Evolutionary conservation across 768 basidiomycete genomes (phyloP), one percentile per base, ranked within the genome.

Genomic region (Rhizopogon rudus): DNA sequence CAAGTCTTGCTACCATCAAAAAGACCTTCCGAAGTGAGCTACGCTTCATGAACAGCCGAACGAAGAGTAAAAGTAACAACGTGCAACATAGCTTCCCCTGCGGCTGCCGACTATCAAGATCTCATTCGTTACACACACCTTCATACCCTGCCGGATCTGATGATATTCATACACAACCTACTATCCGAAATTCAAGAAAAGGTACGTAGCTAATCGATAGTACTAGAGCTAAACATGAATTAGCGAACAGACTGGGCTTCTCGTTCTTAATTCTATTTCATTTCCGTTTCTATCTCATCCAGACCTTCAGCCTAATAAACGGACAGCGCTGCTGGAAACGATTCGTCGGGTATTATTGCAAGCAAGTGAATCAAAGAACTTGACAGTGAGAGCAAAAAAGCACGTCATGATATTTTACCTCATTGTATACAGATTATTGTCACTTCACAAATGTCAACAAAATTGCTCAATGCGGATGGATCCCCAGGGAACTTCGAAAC

Each of bases 391-490:
- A 56, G 42, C 49, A 49, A 44, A 37, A 51, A 7, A 35, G 53
- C 52, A 49, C 13, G 25, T 54, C 52, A 33, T 44, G 39, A 44
- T 44, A 52, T 45, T 44, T 29, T 37, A 33, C 52, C 57, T 60
- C 44, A 52, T 59, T 51, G 29, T 33, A 28, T 52, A 37, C 51
- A 82, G 81, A 70, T 81, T 44, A 74, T 88, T 44, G 72, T 78
- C 35, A 88, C 86, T 2, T 83, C 83, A 22, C 87, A 91, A 64
- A 73, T 91, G 59, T 77, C 84, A 13, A 89, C 84, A 0, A 90
- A 85, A 63, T 70, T 88, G 60, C 66, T 88, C 35, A 79, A 81
- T 55, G 71, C 77, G 2, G 84, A 89, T 60, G 88, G 88, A 51
- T 73, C 81, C 16, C 59, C 76, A n/a, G 86, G 82, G 42, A 86